A percentile compares a stretch with the other conserved stretches of the same genome.
These are phyloP conservation scores for Uronychia binucleata DNA, from an alignment of 73 alveolate genomes.

Conservation along the genomic window DNA sequence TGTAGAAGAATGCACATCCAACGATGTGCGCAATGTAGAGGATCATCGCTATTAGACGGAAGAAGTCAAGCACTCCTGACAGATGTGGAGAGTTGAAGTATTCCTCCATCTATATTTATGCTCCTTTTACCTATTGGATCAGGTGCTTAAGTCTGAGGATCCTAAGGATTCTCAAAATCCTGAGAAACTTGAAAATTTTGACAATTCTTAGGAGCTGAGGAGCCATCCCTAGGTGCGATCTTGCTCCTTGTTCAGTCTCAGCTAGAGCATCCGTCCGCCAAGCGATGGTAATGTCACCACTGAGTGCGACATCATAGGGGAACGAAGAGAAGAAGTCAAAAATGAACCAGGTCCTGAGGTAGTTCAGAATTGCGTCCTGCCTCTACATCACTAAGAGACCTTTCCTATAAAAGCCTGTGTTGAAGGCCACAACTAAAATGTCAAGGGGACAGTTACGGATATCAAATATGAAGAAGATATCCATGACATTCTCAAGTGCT, in stretches of 20 bases:
- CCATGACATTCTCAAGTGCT: slow-evolving; percentile 40
- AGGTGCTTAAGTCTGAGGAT: slow-evolving; percentile 30
- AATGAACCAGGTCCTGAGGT: slow-evolving; percentile 32
- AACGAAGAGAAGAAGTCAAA: slow-evolving; percentile 27
- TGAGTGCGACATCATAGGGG: slow-evolving; percentile 9
- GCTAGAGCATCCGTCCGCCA: slow-evolving; percentile 15
- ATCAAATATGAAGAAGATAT: slow-evolving; percentile 58
- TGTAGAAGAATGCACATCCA: slow-evolving; percentile 63
- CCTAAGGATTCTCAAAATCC: slow-evolving; percentile 51
- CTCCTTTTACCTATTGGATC: background rate
- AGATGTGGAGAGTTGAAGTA: slow-evolving; percentile 47
- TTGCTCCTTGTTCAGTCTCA: background rate
- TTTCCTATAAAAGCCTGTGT: slow-evolving; percentile 75
- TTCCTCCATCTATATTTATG: slow-evolving; percentile 45
- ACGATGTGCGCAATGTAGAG: slow-evolving; percentile 68
- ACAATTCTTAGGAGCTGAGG: slow-evolving; percentile 52
- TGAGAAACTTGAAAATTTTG: slow-evolving; percentile 35
- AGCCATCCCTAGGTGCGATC: background rate
- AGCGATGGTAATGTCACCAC: background rate
- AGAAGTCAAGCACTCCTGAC: slow-evolving; percentile 26
- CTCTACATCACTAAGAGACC: slow-evolving; percentile 63
- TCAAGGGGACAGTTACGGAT: background rate
- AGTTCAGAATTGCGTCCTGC: slow-evolving; percentile 27
- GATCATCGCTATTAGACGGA: slow-evolving; percentile 22
- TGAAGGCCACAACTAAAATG: slow-evolving; percentile 41